A percentile compares a stretch with the other conserved stretches of the same genome.
These are phyloP conservation scores for Agroathelia rolfsii DNA, from an alignment of 1,284 basidiomycete genomes.

Conservation along the genomic window DNA sequence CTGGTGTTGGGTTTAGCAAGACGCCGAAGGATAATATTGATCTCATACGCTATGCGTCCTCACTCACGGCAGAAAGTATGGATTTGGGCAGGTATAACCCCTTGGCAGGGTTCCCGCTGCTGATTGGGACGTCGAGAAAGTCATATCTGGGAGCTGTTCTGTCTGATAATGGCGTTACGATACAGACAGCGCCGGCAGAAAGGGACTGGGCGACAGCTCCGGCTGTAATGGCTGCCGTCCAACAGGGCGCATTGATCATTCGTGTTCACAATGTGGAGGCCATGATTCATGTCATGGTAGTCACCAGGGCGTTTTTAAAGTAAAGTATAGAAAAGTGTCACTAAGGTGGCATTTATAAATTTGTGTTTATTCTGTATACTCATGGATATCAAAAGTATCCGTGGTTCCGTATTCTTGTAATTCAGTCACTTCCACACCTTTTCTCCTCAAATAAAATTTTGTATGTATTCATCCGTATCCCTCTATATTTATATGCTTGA, in stretches of 20 bases:
- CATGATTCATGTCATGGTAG: no score
- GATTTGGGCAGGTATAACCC: slow-evolving; percentile 33
- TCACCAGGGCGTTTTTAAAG: no score
- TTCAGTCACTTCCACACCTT: no score
- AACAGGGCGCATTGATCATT: slow-evolving; percentile 66
- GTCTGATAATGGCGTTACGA: no score
- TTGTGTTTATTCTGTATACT: no score
- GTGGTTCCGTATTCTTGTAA: no score
- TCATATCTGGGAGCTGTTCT: slow-evolving; percentile 71
- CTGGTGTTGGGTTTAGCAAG: slow-evolving; percentile 95
- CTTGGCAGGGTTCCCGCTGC: slow-evolving; percentile 55
- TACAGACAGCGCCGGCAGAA: slow-evolving; percentile 54
- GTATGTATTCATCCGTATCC: no score
- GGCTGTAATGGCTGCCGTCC: slow-evolving; percentile 67
- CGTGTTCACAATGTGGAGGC: slow-evolving; percentile 79
- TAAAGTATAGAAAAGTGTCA: no score
- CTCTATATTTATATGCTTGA: no score
- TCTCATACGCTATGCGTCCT: slow-evolving; percentile 47
- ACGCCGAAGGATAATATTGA: slow-evolving; percentile 66
- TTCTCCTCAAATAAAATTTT: no score
- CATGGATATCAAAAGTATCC: no score
- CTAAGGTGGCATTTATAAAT: no score
- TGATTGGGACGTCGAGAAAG: slow-evolving; percentile 80
- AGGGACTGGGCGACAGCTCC: slow-evolving; percentile 78
- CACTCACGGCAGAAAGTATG: slow-evolving; percentile 36